Percentiles rank a stretch among this genome's conserved stretches.
phyloP scores from a whole-genome alignment of 495 filamentous ascomycete species.

The Talaromyces proteolyticus region DNA sequence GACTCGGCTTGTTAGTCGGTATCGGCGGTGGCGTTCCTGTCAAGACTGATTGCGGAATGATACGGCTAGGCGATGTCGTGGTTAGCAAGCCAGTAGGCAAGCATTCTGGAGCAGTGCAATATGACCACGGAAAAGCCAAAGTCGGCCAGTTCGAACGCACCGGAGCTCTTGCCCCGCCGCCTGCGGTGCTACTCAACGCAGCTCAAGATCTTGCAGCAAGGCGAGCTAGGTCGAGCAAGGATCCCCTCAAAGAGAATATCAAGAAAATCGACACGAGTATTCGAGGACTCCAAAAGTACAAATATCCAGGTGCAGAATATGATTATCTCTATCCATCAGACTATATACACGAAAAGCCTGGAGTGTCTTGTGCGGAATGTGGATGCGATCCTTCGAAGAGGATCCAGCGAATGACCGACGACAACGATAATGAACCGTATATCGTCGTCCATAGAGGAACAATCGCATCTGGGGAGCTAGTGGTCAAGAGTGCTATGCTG shows the following conservation, averaged over 20 bases:
- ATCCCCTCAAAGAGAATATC: conserved; percentile 11
- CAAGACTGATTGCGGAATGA: conserved; percentile 17
- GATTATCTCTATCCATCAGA: conserved; percentile 20
- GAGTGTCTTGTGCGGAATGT: conserved; percentile 12
- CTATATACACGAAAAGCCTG: conserved; percentile 14
- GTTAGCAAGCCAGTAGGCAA: conserved; percentile 20
- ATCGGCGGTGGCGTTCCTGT: conserved; percentile 39
- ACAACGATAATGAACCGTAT: conserved; percentile 1
- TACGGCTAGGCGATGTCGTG: conserved; percentile 27
- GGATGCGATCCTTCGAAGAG: conserved; percentile 9
- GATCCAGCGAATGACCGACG: conserved; percentile 3
- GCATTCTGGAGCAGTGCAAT: conserved; percentile 13
- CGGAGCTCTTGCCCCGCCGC: conserved; percentile 17
- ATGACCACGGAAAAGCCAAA: conserved; percentile 20
- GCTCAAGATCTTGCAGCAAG: conserved; percentile 9
- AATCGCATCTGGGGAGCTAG: conserved; percentile 28
- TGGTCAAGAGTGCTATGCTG: conserved; percentile 19
- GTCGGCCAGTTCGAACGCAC: conserved; percentile 19
- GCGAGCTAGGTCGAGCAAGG: conserved; percentile 2
- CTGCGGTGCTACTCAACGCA: conserved; percentile 12
- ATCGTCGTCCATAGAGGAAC: conserved; percentile 25
- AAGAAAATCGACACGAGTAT: conserved; percentile 7
- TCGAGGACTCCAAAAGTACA: conserved; percentile 8
- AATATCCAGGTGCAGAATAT: conserved; percentile 9
- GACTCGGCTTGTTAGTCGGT: conserved; percentile 29